These are phyloP conservation scores for Colletotrichum shisoi DNA, from an alignment of 2,329 filamentous ascomycete genomes.

Conservation along the genomic window DNA sequence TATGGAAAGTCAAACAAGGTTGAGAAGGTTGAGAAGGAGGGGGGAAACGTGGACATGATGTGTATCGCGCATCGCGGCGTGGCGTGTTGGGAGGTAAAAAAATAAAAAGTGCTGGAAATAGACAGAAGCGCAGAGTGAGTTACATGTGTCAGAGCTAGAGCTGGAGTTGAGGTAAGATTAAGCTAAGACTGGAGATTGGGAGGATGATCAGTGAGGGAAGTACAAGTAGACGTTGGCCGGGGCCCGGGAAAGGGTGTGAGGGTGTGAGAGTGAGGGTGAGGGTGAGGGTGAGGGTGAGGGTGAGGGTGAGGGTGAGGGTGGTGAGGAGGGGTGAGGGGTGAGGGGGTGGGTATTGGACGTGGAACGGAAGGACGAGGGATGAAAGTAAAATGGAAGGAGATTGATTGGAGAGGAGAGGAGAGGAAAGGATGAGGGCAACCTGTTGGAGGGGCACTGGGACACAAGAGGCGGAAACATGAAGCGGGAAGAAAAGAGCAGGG, in stretches of 20 bases:
- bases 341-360: not conserved
- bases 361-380: not conserved
- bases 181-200: conserved; percentile 24
- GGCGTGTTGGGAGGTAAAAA: not conserved
- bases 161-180: conserved; percentile 16
- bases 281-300: no score
- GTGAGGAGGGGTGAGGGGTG: not conserved
- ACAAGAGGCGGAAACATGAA: not conserved
- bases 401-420: not conserved
- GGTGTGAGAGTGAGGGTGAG: no score
- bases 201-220: conserved; percentile 16
- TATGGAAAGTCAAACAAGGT: no score
- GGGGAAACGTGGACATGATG: conserved; percentile 18
- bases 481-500: not conserved
- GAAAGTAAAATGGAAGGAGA: not conserved
- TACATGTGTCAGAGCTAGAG: not conserved
- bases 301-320: not conserved
- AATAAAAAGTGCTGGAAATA: not conserved
- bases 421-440: not conserved
- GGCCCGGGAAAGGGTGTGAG: no score
- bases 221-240: not conserved
- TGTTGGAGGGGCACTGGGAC: not conserved
- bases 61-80: conserved; percentile 24
- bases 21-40: not conserved
- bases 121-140: not conserved